Conservation (phyloP, 495 filamentous ascomycete species). For the Xylaria intraflava region DNA sequence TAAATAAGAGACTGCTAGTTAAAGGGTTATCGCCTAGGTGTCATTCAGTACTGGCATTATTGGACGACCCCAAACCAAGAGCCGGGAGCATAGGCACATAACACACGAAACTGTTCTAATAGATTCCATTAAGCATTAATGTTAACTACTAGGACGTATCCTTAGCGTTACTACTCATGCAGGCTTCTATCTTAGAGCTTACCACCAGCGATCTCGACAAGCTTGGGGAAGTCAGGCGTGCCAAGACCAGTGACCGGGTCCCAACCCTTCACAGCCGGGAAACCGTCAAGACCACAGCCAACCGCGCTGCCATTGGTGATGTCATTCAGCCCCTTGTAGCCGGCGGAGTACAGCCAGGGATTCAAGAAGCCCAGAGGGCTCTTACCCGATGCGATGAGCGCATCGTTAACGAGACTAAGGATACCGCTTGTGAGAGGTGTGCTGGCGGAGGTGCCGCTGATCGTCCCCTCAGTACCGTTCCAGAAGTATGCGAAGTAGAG, state of each 20-base stretch:
- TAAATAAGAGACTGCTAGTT: no score
- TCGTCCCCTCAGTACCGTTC: slow-evolving; percentile 31
- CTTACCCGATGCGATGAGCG: slow-evolving; percentile 47
- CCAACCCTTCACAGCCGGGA: slow-evolving; percentile 37
- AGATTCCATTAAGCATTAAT: not conserved
- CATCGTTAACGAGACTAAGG: slow-evolving; percentile 62
- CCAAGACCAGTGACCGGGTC: slow-evolving; percentile 44
- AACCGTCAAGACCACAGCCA: slow-evolving; percentile 50
- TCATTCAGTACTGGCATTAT: no score
- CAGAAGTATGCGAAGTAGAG: slow-evolving; percentile 31
- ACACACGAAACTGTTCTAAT: no score
- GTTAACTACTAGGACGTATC: not conserved
- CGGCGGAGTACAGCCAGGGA: slow-evolving; percentile 61
- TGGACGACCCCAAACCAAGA: no score
- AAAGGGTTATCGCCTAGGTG: no score
- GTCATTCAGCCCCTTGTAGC: slow-evolving; percentile 53
- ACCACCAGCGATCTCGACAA: slow-evolving; percentile 11
- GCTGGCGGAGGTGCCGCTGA: slow-evolving; percentile 60
- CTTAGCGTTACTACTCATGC: no score
- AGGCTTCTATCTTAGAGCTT: not conserved
- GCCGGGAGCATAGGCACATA: not conserved
- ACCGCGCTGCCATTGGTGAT: slow-evolving; percentile 52
- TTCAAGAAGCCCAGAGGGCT: slow-evolving; percentile 66
- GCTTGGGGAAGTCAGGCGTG: slow-evolving; percentile 25
- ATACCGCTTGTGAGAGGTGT: slow-evolving; percentile 58